These are phyloP conservation scores for Botrytis medusae DNA, from an alignment of 2,329 filamentous ascomycete species.

Conservation along the genomic window DNA sequence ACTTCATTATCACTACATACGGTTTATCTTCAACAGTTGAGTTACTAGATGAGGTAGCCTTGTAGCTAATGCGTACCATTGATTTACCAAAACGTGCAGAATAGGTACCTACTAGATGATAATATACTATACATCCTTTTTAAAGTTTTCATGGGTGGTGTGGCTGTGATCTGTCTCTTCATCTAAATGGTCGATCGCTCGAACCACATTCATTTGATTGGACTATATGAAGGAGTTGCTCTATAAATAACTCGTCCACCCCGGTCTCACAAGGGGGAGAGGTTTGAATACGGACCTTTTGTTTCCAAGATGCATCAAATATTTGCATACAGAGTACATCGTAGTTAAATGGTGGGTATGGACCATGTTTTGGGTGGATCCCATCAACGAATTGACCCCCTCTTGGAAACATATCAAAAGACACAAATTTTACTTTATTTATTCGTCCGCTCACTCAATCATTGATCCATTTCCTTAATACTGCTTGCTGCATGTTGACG, in stretches of 20 bases:
- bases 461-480: neutral
- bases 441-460: neutral
- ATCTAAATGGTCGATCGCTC: conserved; percentile 11
- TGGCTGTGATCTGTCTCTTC: conserved; percentile 5
- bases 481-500: neutral
- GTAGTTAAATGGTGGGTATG: neutral
- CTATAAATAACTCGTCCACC: neutral
- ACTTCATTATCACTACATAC: neutral
- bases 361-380: neutral
- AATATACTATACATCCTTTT: neutral
- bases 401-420: neutral
- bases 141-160: conserved; percentile 6
- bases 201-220: neutral
- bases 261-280: neutral
- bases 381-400: neutral
- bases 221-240: neutral
- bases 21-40: neutral
- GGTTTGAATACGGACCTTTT: conserved; percentile 6
- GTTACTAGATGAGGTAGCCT: neutral
- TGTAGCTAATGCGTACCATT: neutral
- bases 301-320: conserved; percentile 9
- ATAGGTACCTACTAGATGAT: neutral
- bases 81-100: neutral
- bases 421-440: neutral
- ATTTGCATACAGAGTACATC: neutral